Conservation (phyloP, 1,284 basidiomycete genomes). For the Cryptococcus maquisensis region DNA sequence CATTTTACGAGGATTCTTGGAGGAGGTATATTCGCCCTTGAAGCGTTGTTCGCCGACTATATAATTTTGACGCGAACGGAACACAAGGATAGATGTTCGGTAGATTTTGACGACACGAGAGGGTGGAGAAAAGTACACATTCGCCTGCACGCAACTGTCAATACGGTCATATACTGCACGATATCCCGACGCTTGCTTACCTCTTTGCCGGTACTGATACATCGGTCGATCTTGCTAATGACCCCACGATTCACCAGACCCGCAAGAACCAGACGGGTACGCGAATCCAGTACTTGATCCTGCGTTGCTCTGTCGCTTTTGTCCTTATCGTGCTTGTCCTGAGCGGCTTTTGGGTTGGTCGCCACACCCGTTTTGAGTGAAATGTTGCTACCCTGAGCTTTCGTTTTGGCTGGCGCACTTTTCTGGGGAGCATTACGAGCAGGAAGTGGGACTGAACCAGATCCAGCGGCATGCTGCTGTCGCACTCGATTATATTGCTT, state of each 20-base stretch:
- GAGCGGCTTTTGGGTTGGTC: constrained; percentile 82
- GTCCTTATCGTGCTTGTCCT: constrained; percentile 83
- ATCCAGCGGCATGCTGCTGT: constrained; percentile 57
- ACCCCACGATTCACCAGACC: constrained; percentile 88
- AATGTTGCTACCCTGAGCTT: constrained; percentile 54
- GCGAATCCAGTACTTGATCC: constrained; percentile 88
- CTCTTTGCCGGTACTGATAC: constrained; percentile 93
- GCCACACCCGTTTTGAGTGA: constrained; percentile 57
- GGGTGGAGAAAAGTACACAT: constrained; percentile 79
- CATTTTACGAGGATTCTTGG: constrained; percentile 95
- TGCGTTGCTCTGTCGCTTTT: constrained; percentile 90
- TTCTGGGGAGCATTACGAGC: constrained; percentile 16
- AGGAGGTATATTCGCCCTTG: constrained; percentile 80
- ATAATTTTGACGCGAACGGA: constrained; percentile 95
- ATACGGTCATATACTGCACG: not conserved
- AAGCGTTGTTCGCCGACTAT: constrained; percentile 88
- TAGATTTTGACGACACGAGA: constrained; percentile 94
- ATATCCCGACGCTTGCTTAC: constrained; percentile 54
- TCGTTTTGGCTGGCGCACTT: constrained; percentile 30
- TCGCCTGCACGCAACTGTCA: constrained; percentile 59
- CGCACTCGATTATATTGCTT: constrained; percentile 91
- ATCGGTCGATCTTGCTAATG: constrained; percentile 83
- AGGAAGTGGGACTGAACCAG: constrained; percentile 11
- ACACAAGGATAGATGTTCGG: constrained; percentile 95
- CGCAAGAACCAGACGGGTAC: constrained; percentile 83